phyloP scores from a whole-genome alignment of 306 rosid genomes.

The Begonia peltatifolia region DNA sequence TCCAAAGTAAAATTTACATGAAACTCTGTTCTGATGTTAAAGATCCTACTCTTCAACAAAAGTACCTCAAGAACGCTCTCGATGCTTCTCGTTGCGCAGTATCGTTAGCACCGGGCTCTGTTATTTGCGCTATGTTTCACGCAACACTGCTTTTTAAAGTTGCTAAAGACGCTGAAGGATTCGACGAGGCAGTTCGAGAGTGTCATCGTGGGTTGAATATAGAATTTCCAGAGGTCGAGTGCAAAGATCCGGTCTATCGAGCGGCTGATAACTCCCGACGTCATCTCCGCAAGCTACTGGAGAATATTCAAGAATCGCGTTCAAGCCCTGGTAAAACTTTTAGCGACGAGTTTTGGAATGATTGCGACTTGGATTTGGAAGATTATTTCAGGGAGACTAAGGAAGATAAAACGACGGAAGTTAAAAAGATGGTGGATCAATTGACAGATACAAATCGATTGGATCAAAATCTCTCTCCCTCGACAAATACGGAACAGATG shows the following conservation, averaged over 20 bases:
- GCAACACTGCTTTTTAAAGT: background rate
- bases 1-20: background rate
- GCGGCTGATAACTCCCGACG: too few species aligned
- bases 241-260: background rate
- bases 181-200: background rate
- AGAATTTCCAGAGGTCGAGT: background rate
- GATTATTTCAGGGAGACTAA: too few species aligned
- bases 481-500: background rate
- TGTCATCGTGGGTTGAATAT: background rate
- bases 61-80: background rate
- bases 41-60: background rate
- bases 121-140: background rate
- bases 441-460: too few species aligned
- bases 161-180: background rate
- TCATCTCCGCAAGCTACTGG: too few species aligned
- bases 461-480: background rate
- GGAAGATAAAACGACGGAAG: too few species aligned
- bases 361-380: too few species aligned
- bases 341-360: too few species aligned
- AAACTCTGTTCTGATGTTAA: background rate
- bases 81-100: background rate
- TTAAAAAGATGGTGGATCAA: too few species aligned
- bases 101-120: background rate
- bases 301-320: too few species aligned
- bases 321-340: too few species aligned